phyloP scores from a whole-genome alignment of 108 stramenopile genomes.

The Nannochloropsis oceanica region DNA sequence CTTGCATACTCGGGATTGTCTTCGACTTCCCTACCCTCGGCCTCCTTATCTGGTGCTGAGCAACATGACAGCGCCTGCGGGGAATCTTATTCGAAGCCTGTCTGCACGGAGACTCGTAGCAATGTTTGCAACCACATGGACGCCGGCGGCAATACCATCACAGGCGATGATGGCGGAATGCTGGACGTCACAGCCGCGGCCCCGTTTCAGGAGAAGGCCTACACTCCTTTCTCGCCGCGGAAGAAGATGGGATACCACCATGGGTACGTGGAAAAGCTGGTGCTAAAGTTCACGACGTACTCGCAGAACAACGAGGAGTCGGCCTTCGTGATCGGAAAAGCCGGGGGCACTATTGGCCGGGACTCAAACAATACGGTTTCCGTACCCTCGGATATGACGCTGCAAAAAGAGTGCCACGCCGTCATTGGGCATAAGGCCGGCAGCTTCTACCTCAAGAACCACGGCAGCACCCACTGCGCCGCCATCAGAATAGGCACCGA shows the following conservation, averaged over 20 bases:
- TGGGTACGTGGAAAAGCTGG: slow-evolving; percentile 10
- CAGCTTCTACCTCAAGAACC: slow-evolving; percentile 22
- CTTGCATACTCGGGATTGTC: too few relatives aligned
- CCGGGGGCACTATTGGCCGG: slow-evolving; percentile 30
- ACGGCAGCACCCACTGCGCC: slow-evolving; percentile 23
- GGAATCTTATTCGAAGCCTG: background rate
- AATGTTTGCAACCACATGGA: background rate
- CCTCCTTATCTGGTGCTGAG: background rate
- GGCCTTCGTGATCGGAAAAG: background rate
- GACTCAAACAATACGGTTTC: slow-evolving; percentile 11
- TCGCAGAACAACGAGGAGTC: slow-evolving; percentile 21
- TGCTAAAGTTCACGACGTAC: slow-evolving; percentile 41
- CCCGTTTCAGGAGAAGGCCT: background rate
- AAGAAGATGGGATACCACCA: background rate
- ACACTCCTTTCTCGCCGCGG: background rate
- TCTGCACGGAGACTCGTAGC: too few relatives aligned
- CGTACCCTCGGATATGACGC: slow-evolving; percentile 28
- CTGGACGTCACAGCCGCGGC: background rate
- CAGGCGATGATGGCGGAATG: background rate
- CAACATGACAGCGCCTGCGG: background rate
- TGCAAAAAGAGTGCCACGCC: slow-evolving; percentile 21
- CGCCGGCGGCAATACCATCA: background rate
- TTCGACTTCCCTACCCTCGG: background rate
- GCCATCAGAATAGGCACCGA: slow-evolving; percentile 28
- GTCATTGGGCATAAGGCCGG: slow-evolving; percentile 7